phyloP scores from a whole-genome alignment of 2,329 filamentous ascomycete genomes.

The Trichoderma citrinoviride region DNA sequence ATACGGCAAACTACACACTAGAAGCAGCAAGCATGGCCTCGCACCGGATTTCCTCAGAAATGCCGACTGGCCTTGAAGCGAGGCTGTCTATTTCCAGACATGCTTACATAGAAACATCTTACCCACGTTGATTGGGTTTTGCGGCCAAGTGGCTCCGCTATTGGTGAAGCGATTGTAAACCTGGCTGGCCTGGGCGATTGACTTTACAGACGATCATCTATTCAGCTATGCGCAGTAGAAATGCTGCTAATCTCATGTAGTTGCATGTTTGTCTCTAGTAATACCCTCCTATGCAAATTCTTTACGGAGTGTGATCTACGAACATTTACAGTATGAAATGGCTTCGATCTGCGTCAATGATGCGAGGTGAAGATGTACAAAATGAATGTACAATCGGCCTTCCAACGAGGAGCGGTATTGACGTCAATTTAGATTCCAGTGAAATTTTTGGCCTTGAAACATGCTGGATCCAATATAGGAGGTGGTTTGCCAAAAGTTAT shows the following conservation, averaged over 20 bases:
- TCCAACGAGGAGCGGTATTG: not conserved
- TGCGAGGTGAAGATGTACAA: too few species aligned
- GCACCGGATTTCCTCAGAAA: not conserved
- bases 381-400: not conserved
- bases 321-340: too few species aligned
- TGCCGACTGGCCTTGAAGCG: not conserved
- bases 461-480: slow-evolving; percentile 5
- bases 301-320: too few species aligned
- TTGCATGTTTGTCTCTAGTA: too few species aligned
- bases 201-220: not conserved
- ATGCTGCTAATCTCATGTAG: too few species aligned
- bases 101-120: not conserved
- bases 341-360: too few species aligned
- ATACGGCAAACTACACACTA: not conserved
- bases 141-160: not conserved
- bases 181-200: too few species aligned
- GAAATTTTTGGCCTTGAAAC: not conserved
- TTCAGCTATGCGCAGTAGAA: too few species aligned
- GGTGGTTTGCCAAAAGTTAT: not conserved
- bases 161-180: too few species aligned
- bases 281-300: too few species aligned
- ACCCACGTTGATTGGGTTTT: not conserved
- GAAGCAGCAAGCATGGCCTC: not conserved
- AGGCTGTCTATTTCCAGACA: not conserved
- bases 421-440: not conserved